Evolutionary conservation across 495 filamentous ascomycete genomes (phyloP).

Genomic region (Tuber umbilicatum): DNA sequence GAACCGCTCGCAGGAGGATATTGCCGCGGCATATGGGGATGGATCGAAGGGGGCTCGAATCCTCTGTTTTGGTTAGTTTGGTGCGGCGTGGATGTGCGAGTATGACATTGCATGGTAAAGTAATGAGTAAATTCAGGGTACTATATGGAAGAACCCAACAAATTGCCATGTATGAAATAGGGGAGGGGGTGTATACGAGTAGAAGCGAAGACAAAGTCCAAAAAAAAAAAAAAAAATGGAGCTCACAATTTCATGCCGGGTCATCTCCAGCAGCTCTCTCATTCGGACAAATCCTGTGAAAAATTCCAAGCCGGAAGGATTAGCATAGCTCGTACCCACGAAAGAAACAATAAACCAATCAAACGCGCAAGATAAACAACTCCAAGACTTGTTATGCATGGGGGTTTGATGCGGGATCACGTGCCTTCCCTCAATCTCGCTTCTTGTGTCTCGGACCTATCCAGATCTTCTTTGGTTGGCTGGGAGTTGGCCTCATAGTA

Average conservation of each 20-base stretch:
- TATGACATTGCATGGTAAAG: neutral
- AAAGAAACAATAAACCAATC: conserved; percentile 11
- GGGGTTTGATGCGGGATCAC: conserved; percentile 6
- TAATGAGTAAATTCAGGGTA: neutral
- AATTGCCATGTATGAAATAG: conserved; percentile 11
- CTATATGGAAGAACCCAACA: neutral
- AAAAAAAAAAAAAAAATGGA: neutral
- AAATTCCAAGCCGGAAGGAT: conserved; percentile 13
- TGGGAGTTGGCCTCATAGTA: conserved; percentile 52
- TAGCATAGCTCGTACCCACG: conserved; percentile 9
- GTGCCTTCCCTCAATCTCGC: conserved; percentile 51
- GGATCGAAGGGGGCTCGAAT: conserved; percentile 54
- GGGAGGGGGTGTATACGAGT: conserved; percentile 8
- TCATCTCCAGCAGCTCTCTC: conserved; percentile 52
- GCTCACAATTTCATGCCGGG: conserved; percentile 51
- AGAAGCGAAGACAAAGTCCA: conserved; percentile 1
- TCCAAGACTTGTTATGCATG: neutral
- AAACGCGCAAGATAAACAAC: conserved; percentile 14
- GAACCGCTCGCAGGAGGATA: conserved; percentile 52
- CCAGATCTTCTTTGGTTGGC: conserved; percentile 49
- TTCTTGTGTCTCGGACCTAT: conserved; percentile 53
- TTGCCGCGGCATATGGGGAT: conserved; percentile 52
- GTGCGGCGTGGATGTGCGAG: neutral
- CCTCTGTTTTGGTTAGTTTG: conserved; percentile 34
- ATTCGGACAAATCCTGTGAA: conserved; percentile 50